phyloP scores from a whole-genome alignment of 2,329 filamentous ascomycete species.

The Polychaeton citri region DNA sequence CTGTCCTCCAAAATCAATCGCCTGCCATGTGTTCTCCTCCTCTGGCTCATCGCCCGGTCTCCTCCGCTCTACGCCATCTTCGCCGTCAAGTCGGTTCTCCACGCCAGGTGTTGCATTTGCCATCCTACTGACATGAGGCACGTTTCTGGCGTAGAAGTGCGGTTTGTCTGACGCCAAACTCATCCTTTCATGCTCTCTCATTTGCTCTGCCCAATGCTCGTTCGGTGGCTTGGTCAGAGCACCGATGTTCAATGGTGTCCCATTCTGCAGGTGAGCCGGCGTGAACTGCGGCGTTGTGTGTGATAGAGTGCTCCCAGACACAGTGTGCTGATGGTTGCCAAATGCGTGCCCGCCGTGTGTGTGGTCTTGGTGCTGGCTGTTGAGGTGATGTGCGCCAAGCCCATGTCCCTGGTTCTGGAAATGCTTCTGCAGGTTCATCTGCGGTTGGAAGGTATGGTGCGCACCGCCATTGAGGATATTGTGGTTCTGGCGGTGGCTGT shows the following conservation, averaged over 20 bases:
- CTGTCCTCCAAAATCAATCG: conserved; percentile 91
- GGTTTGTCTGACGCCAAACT: conserved; percentile 24
- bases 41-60: conserved; percentile 40
- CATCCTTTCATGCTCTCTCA: conserved; percentile 37
- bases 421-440: conserved; percentile 54
- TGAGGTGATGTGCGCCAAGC: conserved; percentile 22
- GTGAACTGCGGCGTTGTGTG: conserved; percentile 52
- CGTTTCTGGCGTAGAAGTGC: conserved; percentile 65
- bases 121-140: conserved; percentile 15
- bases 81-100: conserved; percentile 34
- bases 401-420: conserved; percentile 49
- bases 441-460: conserved; percentile 39
- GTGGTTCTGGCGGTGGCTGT: conserved; percentile 53
- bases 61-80: conserved; percentile 49
- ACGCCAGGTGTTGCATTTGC: conserved; percentile 23
- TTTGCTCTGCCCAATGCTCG: conserved; percentile 77
- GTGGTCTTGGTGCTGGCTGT: conserved; percentile 33
- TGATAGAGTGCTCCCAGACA: conserved; percentile 47
- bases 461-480: conserved; percentile 62
- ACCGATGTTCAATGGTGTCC: conserved; percentile 41
- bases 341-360: conserved; percentile 40
- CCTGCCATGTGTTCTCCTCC: conserved; percentile 63
- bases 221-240: conserved; percentile 42
- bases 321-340: conserved; percentile 47
- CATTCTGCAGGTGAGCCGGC: conserved; percentile 46